phyloP scores from a whole-genome alignment of 176 grass and related monocot species.

The Tillandsia leiboldiana region DNA sequence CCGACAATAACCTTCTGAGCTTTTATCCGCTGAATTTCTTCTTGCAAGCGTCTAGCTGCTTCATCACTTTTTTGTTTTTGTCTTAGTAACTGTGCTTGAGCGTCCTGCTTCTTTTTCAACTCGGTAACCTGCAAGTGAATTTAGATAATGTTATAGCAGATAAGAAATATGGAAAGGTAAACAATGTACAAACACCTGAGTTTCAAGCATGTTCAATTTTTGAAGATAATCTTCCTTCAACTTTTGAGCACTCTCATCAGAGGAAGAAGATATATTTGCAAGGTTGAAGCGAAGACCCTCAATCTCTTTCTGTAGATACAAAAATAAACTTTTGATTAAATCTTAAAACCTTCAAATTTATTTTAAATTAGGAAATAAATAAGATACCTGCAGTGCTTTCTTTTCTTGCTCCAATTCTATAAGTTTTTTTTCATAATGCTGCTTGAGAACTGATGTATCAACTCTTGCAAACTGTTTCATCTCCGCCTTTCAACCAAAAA shows the following conservation, averaged over 20 bases:
- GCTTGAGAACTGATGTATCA: slow-evolving; percentile 69
- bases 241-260: slow-evolving; percentile 62
- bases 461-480: slow-evolving; percentile 87
- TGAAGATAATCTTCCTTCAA: slow-evolving; percentile 80
- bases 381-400: slow-evolving; percentile 53
- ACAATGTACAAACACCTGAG: slow-evolving; percentile 43
- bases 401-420: slow-evolving; percentile 87
- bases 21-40: slow-evolving; percentile 90
- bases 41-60: slow-evolving; percentile 62
- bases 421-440: slow-evolving; percentile 89
- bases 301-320: slow-evolving; percentile 84
- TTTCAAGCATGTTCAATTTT: slow-evolving; percentile 74
- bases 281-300: slow-evolving; percentile 65
- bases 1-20: slow-evolving; percentile 62
- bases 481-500: slow-evolving; percentile 44
- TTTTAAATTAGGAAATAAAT: slow-evolving; percentile 6
- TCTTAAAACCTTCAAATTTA: background rate
- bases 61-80: slow-evolving; percentile 93
- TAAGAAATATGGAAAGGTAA: background rate
- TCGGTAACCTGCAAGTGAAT: slow-evolving; percentile 49
- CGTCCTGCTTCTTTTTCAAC: slow-evolving; percentile 83
- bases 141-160: background rate
- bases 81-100: slow-evolving; percentile 65
- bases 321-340: slow-evolving; percentile 3
- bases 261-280: slow-evolving; percentile 44